Conservation (phyloP, 345 rosid species). For the Noccaea bulbosa region DNA sequence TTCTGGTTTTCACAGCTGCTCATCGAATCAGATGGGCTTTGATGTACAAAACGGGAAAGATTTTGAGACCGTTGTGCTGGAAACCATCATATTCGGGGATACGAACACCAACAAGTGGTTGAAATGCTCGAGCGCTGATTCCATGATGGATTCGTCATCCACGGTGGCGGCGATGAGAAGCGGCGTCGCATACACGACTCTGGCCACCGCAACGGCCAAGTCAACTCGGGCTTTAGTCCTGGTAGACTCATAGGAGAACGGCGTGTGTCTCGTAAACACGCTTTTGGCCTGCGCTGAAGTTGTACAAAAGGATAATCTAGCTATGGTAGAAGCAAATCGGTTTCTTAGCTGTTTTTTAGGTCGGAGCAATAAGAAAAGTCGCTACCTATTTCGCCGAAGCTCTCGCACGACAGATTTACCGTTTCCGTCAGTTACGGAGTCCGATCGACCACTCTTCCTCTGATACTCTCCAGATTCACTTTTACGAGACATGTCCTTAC, state of each 20-base stretch:
- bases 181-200: conserved; percentile 6
- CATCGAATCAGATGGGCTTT: conserved; percentile 13
- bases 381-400: conserved; percentile 87
- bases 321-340: conserved; percentile 73
- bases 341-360: conserved; percentile 57
- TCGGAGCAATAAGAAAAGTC: conserved; percentile 80
- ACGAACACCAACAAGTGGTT: conserved; percentile 33
- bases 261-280: conserved; percentile 71
- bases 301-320: conserved; percentile 59
- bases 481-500: conserved; percentile 86
- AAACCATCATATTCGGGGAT: conserved; percentile 21
- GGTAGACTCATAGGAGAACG: conserved; percentile 78
- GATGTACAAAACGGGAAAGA: conserved; percentile 8
- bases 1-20: neutral
- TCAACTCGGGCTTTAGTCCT: conserved; percentile 59
- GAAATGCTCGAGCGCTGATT: conserved; percentile 42
- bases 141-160: neutral
- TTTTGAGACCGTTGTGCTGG: conserved; percentile 31
- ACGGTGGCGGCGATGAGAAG: neutral
- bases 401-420: conserved; percentile 70
- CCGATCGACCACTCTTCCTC: conserved; percentile 54
- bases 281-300: conserved; percentile 82
- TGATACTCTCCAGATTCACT: conserved; percentile 78
- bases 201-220: conserved; percentile 19
- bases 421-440: conserved; percentile 51